These are phyloP conservation scores for Trematosphaeria pertusa DNA, from an alignment of 2,329 filamentous ascomycete genomes.

Conservation along the genomic window DNA sequence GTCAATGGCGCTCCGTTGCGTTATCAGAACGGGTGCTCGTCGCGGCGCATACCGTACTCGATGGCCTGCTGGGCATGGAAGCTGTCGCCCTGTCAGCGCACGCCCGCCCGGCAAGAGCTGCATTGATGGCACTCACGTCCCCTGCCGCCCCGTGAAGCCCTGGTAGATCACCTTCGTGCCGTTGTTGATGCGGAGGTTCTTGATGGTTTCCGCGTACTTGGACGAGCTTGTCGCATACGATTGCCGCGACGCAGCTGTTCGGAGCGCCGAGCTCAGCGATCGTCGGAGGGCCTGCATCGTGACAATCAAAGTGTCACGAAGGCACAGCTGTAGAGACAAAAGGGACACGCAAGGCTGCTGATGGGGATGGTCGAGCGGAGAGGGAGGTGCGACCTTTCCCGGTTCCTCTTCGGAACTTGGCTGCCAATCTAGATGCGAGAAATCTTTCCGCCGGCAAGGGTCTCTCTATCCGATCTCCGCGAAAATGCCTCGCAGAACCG, in stretches of 20 bases:
- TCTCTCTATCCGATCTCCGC: conserved; percentile 5
- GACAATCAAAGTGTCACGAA: conserved; percentile 41
- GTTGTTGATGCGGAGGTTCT: conserved; percentile 88
- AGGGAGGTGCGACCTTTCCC: conserved; percentile 15
- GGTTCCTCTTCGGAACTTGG: conserved; percentile 18
- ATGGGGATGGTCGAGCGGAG: conserved; percentile 17
- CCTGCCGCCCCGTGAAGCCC: conserved; percentile 97
- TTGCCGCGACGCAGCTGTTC: conserved; percentile 72
- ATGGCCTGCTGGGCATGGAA: conserved; percentile 98
- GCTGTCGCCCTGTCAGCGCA: conserved; percentile 57
- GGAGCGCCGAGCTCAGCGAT: conserved; percentile 73
- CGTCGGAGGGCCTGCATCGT: conserved; percentile 87
- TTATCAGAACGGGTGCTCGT: conserved; percentile 20
- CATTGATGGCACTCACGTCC: conserved; percentile 62
- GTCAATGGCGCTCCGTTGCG: conserved; percentile 35
- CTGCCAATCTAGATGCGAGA: conserved; percentile 23
- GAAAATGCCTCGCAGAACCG: conserved; percentile 3
- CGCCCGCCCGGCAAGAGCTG: background rate
- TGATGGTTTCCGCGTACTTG: conserved; percentile 55
- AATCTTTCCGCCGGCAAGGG: conserved; percentile 6
- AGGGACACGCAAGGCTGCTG: conserved; percentile 14
- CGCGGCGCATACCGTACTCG: conserved; percentile 79
- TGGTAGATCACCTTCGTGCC: conserved; percentile 97
- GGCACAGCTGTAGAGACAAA: conserved; percentile 15
- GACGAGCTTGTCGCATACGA: conserved; percentile 75